Percentiles rank a stretch among this genome's conserved stretches.
Conservation (phyloP, 441 rosid species). For the Brassica balearica region DNA sequence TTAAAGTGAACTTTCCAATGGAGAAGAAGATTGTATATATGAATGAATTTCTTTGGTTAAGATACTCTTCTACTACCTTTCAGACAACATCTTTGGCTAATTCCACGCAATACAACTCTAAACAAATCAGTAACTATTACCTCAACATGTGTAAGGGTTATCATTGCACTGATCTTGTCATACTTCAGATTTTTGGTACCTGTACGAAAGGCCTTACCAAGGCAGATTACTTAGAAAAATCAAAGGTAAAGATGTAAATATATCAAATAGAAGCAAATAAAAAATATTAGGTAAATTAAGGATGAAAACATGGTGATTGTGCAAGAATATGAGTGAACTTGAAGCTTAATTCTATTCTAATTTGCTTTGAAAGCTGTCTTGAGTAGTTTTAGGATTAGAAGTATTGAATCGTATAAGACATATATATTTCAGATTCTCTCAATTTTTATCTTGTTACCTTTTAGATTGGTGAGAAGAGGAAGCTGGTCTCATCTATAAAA, state of each 20-base stretch:
- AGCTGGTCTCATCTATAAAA: conserved; percentile 72
- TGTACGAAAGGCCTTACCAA: conserved; percentile 88
- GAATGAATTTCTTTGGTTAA: conserved; percentile 13
- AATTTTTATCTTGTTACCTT: conserved; percentile 33
- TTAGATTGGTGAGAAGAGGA: conserved; percentile 88
- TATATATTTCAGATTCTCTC: conserved; percentile 21
- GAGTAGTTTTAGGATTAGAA: background rate
- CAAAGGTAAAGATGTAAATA: conserved; percentile 4
- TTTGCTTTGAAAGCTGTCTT: conserved; percentile 16
- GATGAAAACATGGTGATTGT: too few species aligned
- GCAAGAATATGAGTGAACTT: too few species aligned
- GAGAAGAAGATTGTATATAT: conserved; percentile 20
- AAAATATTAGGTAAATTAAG: too few species aligned
- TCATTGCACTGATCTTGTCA: conserved; percentile 91
- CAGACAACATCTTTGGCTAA: background rate
- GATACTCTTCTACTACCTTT: conserved; percentile 30
- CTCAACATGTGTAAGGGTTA: conserved; percentile 80
- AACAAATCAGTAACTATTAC: conserved; percentile 43
- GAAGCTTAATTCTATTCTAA: background rate
- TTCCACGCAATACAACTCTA: background rate
- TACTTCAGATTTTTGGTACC: conserved; percentile 94
- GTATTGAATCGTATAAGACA: conserved; percentile 6
- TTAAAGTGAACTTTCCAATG: conserved; percentile 80
- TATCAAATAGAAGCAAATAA: background rate
- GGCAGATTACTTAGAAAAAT: conserved; percentile 70